Base-by-base conservation (phyloP, 164 flowering plant genomes). In the Kingdonia uniflora region DNA sequence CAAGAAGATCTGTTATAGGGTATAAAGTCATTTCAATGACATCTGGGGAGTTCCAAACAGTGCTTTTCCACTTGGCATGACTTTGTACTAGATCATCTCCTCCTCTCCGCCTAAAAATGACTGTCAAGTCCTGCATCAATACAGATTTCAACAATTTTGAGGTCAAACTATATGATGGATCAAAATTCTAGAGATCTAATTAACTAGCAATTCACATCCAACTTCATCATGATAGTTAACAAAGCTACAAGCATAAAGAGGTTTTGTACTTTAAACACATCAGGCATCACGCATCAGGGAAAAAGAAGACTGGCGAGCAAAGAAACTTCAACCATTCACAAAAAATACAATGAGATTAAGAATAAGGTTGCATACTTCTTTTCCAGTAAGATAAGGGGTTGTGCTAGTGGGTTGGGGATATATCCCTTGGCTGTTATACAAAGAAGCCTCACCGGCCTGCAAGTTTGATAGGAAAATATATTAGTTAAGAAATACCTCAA, bases 61-160 rank as follows among this genome's bases (percentile, higher is more conserved):
- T 82, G 68, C 52, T 72, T 24, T 60, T 78, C 96, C 96, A 87
- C 44, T 58, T 67, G 42, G 25, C 42, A 56, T 82, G 96, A 65
- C 70, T 79, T 62, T 78, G 89, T 52, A 77, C 79, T 29, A 87
- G 63, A 76, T 84, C 92, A 65, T 87, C 87, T 22, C 92, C 96
- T 63, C 96, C 96, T 61, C 96, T 77, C 58, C 92, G 71, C 57
- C 87, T 73, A 57, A 82, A 84, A 63, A 82, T 82, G 57, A 82
- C 87, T 29, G 85, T 78, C 49, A 84, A 80, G 71, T 87, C 96
- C 96, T 84, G 79, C 65, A 71, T 26, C 57, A 61, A 55, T 16
- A 47, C 49, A 39, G 33, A 23, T 59, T 19, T 21, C 42, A 58
- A 35, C 38, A 53, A 25, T 44, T 44, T 6, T 41, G 15, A 52